These are phyloP conservation scores for Phaeosphaeria sp. DNA, from an alignment of 2,329 filamentous ascomycete genomes.

Conservation along the genomic window DNA sequence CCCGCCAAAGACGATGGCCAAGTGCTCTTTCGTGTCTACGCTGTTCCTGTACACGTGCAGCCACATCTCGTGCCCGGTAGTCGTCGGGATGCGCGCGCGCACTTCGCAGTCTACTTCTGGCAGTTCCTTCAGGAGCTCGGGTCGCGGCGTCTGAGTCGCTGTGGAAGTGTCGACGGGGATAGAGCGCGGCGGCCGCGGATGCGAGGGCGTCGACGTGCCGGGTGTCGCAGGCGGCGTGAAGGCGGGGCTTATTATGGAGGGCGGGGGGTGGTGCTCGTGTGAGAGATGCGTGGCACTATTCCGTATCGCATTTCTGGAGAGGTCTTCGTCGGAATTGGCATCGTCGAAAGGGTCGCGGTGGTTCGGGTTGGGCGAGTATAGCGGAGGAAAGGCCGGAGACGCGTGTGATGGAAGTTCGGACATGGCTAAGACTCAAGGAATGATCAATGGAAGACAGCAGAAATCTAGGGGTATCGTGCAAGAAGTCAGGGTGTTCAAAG, in stretches of 20 bases:
- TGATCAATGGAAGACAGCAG: background rate
- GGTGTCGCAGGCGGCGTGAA: conserved; percentile 51
- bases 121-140: conserved; percentile 75
- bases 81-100: conserved; percentile 92
- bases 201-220: conserved; percentile 42
- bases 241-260: conserved; percentile 56
- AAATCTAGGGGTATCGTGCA: background rate
- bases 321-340: conserved; percentile 16
- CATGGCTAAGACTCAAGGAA: conserved; percentile 47
- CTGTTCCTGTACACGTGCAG: conserved; percentile 93
- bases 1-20: conserved; percentile 95
- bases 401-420: conserved; percentile 62
- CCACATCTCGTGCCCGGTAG: conserved; percentile 93
- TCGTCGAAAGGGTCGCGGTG: conserved; percentile 50
- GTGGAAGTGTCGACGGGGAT: conserved; percentile 51
- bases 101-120: conserved; percentile 93
- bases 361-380: conserved; percentile 61
- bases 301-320: conserved; percentile 24
- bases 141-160: conserved; percentile 58
- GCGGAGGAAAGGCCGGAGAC: conserved; percentile 58
- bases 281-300: conserved; percentile 8
- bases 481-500: background rate
- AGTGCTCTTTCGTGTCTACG: conserved; percentile 91
- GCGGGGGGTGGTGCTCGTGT: conserved; percentile 34
- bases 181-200: conserved; percentile 45